A percentile compares a stretch with the other conserved stretches of the same genome.
Evolutionary conservation across 73 alveolate genomes (phyloP).

Genomic region (Paramecium sexaurelia): DNA sequence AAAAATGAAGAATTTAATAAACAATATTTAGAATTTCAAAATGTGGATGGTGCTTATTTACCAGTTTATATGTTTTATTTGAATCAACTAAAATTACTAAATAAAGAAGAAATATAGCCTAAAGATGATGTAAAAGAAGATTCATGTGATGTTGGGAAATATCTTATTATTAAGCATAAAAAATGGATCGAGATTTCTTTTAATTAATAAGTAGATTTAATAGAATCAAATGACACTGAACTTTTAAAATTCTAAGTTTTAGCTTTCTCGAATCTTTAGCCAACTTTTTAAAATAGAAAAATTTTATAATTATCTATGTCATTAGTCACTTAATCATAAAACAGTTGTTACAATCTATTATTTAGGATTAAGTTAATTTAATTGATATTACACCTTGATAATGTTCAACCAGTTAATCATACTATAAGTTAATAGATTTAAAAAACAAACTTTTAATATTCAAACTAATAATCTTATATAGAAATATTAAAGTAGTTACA

Average conservation of each 20-base stretch:
- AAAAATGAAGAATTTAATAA: background rate
- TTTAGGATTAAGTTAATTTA: background rate
- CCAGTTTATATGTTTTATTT: background rate
- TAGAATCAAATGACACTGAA: background rate
- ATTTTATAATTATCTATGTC: background rate
- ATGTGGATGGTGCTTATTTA: background rate
- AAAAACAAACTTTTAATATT: background rate
- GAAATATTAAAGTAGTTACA: background rate
- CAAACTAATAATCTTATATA: background rate
- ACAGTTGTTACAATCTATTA: background rate
- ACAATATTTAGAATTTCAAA: background rate
- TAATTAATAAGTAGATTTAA: background rate
- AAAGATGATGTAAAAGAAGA: background rate
- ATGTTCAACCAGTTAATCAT: slow-evolving; percentile 1
- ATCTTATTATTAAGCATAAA: background rate
- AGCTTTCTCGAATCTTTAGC: background rate
- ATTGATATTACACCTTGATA: background rate
- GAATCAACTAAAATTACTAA: background rate
- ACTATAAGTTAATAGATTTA: background rate
- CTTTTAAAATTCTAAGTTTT: background rate
- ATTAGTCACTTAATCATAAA: background rate
- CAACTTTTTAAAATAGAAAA: slow-evolving; percentile 24
- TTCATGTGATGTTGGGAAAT: background rate
- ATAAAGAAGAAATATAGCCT: background rate
- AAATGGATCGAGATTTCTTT: background rate